Base-by-base conservation (phyloP, 768 basidiomycete genomes). In the Neoboletus brunneissimus region DNA sequence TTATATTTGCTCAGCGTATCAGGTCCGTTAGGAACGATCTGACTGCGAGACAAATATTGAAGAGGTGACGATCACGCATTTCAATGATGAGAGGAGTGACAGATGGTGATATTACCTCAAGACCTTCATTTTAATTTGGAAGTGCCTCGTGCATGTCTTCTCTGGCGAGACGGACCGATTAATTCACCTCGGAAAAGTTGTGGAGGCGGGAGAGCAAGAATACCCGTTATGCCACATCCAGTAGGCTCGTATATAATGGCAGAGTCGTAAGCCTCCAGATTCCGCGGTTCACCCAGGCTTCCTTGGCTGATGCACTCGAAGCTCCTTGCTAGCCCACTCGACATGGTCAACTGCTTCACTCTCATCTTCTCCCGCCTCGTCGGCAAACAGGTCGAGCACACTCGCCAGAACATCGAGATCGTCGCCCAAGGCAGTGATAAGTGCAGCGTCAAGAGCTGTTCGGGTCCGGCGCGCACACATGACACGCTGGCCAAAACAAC, bases 21-120 rank as follows among this genome's bases (percentile, higher is more conserved):
- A 62, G 59, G 56, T 38, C 62, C 51, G 61, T 58, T 54, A 72
- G 60, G 71, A 58, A 70, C 65, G 59, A 71, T 61, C 53, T 53
- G 55, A 56, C 67, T 61, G 68, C 61, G 57, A 61, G 23, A 53
- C 43, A 56, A 40, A 40, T 54, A 71, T 63, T 59, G 63, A 54
- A 62, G 47, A 58, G 64, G 72, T 57, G 57, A 59, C 41, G 59
- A 73, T 73, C 72, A 66, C 63, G 63, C 64, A 70, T 67, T 67
- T 70, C 62, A 70, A 55, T 67, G 59, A 60, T 60, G 68, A 57
- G 56, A 61, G 48, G 59, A 45, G 48, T 43, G 49, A 64, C 56
- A 67, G 55, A 57, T 53, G 53, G 65, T 68, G 62, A 70, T 65
- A 72, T 72, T 72, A 72, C 72, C 58, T 72, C 69, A 73, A 62